phyloP scores from a whole-genome alignment of 371 early-diverging fungal genomes.

The Mucor lusitanicus region DNA sequence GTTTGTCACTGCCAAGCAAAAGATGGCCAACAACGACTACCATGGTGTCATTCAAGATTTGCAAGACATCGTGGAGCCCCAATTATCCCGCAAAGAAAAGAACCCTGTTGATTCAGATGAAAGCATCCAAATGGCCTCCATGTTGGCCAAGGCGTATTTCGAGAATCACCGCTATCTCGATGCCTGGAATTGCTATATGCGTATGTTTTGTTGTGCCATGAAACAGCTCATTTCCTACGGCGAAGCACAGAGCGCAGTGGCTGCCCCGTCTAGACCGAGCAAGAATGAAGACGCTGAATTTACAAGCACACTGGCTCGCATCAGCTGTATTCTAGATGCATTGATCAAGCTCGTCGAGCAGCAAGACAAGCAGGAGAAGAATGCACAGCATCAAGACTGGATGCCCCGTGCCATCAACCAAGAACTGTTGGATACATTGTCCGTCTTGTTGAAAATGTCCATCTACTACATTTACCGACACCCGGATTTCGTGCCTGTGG shows the following conservation, averaged over 20 bases:
- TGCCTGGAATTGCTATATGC: constrained; percentile 39
- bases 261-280: neutral
- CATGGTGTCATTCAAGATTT: constrained; percentile 46
- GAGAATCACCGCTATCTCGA: constrained; percentile 20
- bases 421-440: neutral
- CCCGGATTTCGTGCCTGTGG: constrained; percentile 48
- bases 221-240: constrained; percentile 35
- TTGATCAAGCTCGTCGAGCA: neutral
- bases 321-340: neutral
- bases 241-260: neutral
- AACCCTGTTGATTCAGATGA: constrained; percentile 24
- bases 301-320: constrained; percentile 8
- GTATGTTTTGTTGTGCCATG: constrained; percentile 20
- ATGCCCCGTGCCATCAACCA: neutral
- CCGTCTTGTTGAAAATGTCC: constrained; percentile 20
- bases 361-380: too few relatives aligned
- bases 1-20: constrained; percentile 39
- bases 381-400: neutral
- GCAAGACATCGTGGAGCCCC: constrained; percentile 19
- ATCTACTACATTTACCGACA: constrained; percentile 46
- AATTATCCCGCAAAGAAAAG: constrained; percentile 12
- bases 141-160: constrained; percentile 31
- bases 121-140: constrained; percentile 13
- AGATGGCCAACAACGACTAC: constrained; percentile 46
- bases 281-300: constrained; percentile 36